Percentiles rank a stretch among this genome's conserved stretches.
phyloP scores from a whole-genome alignment of 768 basidiomycete species.

The Kwoniella pini region DNA sequence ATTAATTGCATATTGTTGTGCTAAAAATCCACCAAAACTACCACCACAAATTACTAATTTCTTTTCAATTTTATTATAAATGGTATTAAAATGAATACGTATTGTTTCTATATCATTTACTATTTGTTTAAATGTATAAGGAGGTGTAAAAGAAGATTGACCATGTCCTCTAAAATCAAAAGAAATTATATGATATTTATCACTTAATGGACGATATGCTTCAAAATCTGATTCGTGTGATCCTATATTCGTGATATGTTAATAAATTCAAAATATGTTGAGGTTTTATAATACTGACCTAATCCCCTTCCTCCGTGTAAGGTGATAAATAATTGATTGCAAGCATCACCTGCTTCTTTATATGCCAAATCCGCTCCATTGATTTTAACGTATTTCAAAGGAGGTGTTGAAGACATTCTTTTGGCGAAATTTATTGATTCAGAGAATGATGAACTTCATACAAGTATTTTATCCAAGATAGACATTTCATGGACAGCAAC shows the following conservation, averaged over 20 bases:
- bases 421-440: background rate
- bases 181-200: slow-evolving; percentile 11
- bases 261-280: no score
- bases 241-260: no score
- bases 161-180: slow-evolving; percentile 29
- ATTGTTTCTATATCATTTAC: slow-evolving; percentile 26
- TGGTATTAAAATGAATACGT: slow-evolving; percentile 8
- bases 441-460: no score
- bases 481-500: no score
- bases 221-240: slow-evolving; percentile 26
- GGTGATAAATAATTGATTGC: slow-evolving; percentile 27
- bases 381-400: slow-evolving; percentile 17
- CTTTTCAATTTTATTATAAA: background rate
- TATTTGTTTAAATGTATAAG: slow-evolving; percentile 24
- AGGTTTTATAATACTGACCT: slow-evolving; percentile 11
- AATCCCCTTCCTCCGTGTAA: slow-evolving; percentile 32
- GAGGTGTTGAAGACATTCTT: background rate
- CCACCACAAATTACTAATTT: slow-evolving; percentile 27
- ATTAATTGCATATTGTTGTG: slow-evolving; percentile 28
- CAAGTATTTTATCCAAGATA: no score
- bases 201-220: slow-evolving; percentile 18
- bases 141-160: slow-evolving; percentile 20
- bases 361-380: slow-evolving; percentile 29
- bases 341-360: slow-evolving; percentile 7
- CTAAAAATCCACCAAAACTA: slow-evolving; percentile 26